phyloP scores from a whole-genome alignment of 441 rosid species.

The Syzygium syzygioides region DNA sequence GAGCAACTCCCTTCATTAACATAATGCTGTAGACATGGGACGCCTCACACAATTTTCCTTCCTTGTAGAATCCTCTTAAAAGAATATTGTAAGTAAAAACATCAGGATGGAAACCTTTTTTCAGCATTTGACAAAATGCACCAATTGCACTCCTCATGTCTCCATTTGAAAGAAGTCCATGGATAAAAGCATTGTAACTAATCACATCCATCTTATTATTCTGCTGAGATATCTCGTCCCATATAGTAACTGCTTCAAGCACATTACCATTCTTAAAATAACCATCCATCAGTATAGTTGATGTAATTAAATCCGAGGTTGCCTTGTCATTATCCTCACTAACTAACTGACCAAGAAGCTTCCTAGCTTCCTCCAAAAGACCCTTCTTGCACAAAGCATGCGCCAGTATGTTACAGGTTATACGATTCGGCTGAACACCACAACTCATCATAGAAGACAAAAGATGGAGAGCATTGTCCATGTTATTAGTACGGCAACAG shows the following conservation, averaged over 20 bases:
- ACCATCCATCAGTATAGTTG: conserved; percentile 61
- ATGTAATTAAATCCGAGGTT: conserved; percentile 33
- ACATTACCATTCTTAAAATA: conserved; percentile 49
- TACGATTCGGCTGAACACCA: conserved; percentile 49
- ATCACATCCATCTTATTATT: conserved; percentile 31
- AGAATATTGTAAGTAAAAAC: conserved; percentile 54
- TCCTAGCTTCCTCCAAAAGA: conserved; percentile 31
- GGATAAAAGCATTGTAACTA: conserved; percentile 57
- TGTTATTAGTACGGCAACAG: conserved; percentile 33
- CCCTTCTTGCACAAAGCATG: conserved; percentile 62
- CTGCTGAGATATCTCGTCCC: conserved; percentile 36
- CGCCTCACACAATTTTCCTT: conserved; percentile 49
- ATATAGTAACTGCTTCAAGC: conserved; percentile 33
- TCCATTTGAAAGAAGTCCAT: conserved; percentile 40
- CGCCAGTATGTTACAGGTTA: conserved; percentile 54
- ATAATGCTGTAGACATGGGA: conserved; percentile 35
- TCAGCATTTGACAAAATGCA: conserved; percentile 50
- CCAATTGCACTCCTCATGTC: conserved; percentile 36
- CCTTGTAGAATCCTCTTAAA: conserved; percentile 47
- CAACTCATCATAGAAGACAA: conserved; percentile 35
- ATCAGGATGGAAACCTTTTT: conserved; percentile 55
- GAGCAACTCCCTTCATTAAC: conserved; percentile 43
- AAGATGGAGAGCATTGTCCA: conserved; percentile 51
- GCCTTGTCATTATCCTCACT: conserved; percentile 23
- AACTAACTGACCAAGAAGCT: conserved; percentile 39